A percentile compares a stretch with the other conserved stretches of the same genome.
phyloP scores from a whole-genome alignment of 495 filamentous ascomycete genomes.

The Delitschia confertaspora region DNA sequence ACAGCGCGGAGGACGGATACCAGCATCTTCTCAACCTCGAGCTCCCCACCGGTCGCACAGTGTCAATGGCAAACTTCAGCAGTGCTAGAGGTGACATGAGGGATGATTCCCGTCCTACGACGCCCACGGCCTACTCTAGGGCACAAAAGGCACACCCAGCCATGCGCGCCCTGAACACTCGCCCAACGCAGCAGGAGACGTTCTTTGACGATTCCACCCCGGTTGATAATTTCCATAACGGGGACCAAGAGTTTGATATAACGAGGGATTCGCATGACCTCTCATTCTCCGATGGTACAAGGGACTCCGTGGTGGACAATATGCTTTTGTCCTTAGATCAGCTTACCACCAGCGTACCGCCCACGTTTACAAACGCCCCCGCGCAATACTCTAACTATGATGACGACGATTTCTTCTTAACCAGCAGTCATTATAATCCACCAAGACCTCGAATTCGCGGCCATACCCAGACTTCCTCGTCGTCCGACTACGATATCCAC shows the following conservation, averaged over 20 bases:
- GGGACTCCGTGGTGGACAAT: constrained; percentile 66
- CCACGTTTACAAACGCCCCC: constrained; percentile 9
- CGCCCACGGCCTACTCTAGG: constrained; percentile 12
- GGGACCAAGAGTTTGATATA: constrained; percentile 1
- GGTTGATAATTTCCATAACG: constrained; percentile 16
- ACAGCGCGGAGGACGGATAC: constrained; percentile 1
- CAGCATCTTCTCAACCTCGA: constrained; percentile 6
- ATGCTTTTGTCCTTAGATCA: constrained; percentile 30
- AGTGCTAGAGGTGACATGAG: constrained; percentile 7
- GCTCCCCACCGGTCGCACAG: neutral
- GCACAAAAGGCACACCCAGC: constrained; percentile 12
- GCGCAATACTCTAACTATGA: constrained; percentile 19
- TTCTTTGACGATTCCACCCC: constrained; percentile 31
- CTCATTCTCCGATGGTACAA: constrained; percentile 65
- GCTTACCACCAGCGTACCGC: constrained; percentile 15
- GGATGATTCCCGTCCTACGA: constrained; percentile 17
- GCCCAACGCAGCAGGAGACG: constrained; percentile 18
- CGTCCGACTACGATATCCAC: constrained; percentile 63
- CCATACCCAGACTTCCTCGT: constrained; percentile 59
- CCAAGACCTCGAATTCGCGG: constrained; percentile 39
- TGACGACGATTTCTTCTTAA: constrained; percentile 25
- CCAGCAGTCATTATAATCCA: constrained; percentile 15
- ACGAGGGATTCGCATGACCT: constrained; percentile 79
- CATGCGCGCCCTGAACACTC: constrained; percentile 21
- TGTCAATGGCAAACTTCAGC: constrained; percentile 14